These are phyloP conservation scores for Spathaspora arborariae DNA, from an alignment of 805 yeast genomes.

Conservation along the genomic window DNA sequence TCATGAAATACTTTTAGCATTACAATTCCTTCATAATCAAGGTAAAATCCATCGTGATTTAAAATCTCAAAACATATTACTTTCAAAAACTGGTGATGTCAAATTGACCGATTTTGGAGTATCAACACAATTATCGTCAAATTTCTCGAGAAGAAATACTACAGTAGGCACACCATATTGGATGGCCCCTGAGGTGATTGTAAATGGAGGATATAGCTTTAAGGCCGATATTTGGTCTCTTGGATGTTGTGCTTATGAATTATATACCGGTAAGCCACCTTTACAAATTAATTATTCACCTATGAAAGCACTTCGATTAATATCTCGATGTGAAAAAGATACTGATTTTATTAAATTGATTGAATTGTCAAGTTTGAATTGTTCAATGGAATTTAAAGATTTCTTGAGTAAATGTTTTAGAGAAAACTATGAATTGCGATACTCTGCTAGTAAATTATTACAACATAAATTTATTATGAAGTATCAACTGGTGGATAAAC, in stretches of 20 bases:
- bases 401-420: conserved; percentile 32
- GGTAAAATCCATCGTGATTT: conserved; percentile 71
- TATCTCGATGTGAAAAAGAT: conserved; percentile 27
- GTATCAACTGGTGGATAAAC: conserved; percentile 9
- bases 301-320: conserved; percentile 41
- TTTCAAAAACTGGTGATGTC: conserved; percentile 35
- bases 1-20: conserved; percentile 54
- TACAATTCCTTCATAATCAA: conserved; percentile 60
- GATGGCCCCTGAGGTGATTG: conserved; percentile 63
- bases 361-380: conserved; percentile 17
- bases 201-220: conserved; percentile 49
- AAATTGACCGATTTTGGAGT: conserved; percentile 47
- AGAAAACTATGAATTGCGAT: conserved; percentile 28
- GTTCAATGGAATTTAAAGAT: conserved; percentile 22
- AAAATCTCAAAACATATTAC: conserved; percentile 39
- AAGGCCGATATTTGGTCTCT: conserved; percentile 79
- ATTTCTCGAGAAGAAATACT: conserved; percentile 41
- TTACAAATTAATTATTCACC: conserved; percentile 39
- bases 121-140: conserved; percentile 39
- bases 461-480: conserved; percentile 31
- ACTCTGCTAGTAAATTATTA: conserved; percentile 28
- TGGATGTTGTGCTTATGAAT: conserved; percentile 74
- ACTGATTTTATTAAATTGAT: conserved; percentile 29
- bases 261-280: conserved; percentile 73
- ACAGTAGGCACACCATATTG: conserved; percentile 59